phyloP scores from a whole-genome alignment of 2,329 filamentous ascomycete genomes.

The Bipolaris zeicola region DNA sequence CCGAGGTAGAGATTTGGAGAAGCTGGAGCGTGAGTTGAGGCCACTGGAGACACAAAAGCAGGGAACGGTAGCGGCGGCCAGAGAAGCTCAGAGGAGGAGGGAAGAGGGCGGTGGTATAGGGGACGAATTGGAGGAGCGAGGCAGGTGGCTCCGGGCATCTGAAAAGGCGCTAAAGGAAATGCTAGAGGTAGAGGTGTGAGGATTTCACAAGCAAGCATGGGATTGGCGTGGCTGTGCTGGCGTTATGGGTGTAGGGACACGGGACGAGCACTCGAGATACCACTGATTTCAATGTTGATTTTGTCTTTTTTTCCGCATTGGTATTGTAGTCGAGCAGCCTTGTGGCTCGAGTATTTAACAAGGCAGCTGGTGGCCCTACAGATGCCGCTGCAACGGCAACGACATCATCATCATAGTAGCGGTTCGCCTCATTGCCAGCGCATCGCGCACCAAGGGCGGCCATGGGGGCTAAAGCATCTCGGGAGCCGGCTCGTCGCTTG shows the following conservation, averaged over 20 bases:
- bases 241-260: slow-evolving; percentile 12
- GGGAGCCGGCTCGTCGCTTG: slow-evolving; percentile 12
- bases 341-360: not conserved
- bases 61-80: slow-evolving; percentile 69
- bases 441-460: slow-evolving; percentile 13
- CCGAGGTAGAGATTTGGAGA: slow-evolving; percentile 70
- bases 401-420: not conserved
- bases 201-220: not conserved
- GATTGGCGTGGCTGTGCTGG: slow-evolving; percentile 1
- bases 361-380: not conserved
- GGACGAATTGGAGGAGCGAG: slow-evolving; percentile 76
- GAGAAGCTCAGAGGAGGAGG: slow-evolving; percentile 71
- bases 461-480: slow-evolving; percentile 1
- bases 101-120: slow-evolving; percentile 68
- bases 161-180: slow-evolving; percentile 67
- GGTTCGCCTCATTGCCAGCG: slow-evolving; percentile 16
- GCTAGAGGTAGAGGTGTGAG: slow-evolving; percentile 59
- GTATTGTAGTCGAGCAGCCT: not conserved
- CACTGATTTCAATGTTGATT: slow-evolving; percentile 9
- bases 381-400: not conserved
- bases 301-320: not conserved
- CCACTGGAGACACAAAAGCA: slow-evolving; percentile 71
- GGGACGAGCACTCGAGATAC: slow-evolving; percentile 15
- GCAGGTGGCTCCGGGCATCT: slow-evolving; percentile 75
- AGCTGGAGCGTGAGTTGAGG: slow-evolving; percentile 69